Evolutionary conservation across 306 rosid species (phyloP).

Genomic region (Ziziphus jujuba): DNA sequence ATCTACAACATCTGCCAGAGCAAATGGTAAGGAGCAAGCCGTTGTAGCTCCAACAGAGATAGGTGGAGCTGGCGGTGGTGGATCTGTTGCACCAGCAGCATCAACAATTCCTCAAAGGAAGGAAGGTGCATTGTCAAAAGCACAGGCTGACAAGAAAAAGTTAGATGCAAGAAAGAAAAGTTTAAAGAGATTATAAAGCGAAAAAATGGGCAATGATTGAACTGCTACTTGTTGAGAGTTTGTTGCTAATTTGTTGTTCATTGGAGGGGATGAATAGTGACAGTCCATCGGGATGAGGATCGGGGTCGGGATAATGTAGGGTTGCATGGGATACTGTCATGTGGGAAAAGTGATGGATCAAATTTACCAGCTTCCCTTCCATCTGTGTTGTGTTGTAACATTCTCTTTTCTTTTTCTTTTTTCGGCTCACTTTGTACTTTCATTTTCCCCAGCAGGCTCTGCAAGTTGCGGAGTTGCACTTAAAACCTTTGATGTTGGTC

Average conservation of each 20-base stretch:
- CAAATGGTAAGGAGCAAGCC: slow-evolving; percentile 53
- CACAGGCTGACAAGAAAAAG: slow-evolving; percentile 87
- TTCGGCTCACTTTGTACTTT: no score
- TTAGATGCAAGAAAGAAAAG: slow-evolving; percentile 97
- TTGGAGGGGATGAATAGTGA: not conserved
- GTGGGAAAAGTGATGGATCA: no score
- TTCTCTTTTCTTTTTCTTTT: no score
- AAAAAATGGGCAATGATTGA: slow-evolving; percentile 36
- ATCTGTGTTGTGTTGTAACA: no score
- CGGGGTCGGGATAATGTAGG: no score
- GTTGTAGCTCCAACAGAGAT: slow-evolving; percentile 32
- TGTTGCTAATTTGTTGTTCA: slow-evolving; percentile 28
- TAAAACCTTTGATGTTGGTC: no score
- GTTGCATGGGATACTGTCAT: no score
- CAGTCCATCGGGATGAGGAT: no score
- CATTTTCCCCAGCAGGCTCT: no score
- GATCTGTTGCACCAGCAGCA: slow-evolving; percentile 22
- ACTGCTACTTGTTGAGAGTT: slow-evolving; percentile 11
- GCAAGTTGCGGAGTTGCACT: no score
- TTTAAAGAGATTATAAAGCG: slow-evolving; percentile 81
- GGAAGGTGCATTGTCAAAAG: slow-evolving; percentile 58
- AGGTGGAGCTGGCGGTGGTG: slow-evolving; percentile 36
- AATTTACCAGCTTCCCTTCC: no score
- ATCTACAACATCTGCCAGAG: slow-evolving; percentile 40
- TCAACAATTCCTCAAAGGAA: slow-evolving; percentile 45